Base-by-base conservation (phyloP, 169 alveolate genomes). In the Pseudocohnilembus persalinus region DNA sequence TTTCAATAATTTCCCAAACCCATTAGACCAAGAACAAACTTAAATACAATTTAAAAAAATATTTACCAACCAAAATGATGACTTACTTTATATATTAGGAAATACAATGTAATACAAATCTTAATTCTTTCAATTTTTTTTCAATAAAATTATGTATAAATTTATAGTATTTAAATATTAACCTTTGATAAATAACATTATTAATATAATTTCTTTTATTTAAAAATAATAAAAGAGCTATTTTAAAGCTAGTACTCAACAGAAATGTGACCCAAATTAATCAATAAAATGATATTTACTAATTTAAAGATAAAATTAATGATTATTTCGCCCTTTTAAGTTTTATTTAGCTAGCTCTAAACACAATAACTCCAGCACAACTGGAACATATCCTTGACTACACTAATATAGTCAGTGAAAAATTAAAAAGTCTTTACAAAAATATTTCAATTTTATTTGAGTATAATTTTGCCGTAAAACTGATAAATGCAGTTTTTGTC, bases 51-150 rank as follows among this genome's bases (percentile, higher is more conserved):
- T 79, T 79, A 72, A n/a, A 26, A n/a, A 49, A 16, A 25, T 11
- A 26, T 79, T 79, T 79, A 28, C 35, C 16, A 49, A 34, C 29
- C 20, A 79, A 64, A 29, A 79, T 29, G 28, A 64, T 0, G 65
- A 79, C 34, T 72, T 79, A 6, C 32, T 49, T 28, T 32, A 79
- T 29, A 79, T 79, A 25, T 79, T 79, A 29, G 84, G 76, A 11
- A 79, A 79, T 35, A 49, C 65, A 79, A 72, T 79, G 31, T 33
- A 77, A 33, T 31, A 33, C 33, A 35, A 34, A 20, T 27, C n/a
- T 33, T 33, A 73, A 33, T 33, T 33, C 32, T 31, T 26, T 11
- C 26, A 16, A 73, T 73, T 73, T 73, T 73, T 11, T 11, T 11
- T 20, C 11, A 73, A 11, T 73, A 77, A 35, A 77, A 35, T 31